A percentile compares a stretch with the other conserved stretches of the same genome.
Evolutionary conservation across 257 asterid genomes (phyloP).

Genomic region (Ilex asprella): DNA sequence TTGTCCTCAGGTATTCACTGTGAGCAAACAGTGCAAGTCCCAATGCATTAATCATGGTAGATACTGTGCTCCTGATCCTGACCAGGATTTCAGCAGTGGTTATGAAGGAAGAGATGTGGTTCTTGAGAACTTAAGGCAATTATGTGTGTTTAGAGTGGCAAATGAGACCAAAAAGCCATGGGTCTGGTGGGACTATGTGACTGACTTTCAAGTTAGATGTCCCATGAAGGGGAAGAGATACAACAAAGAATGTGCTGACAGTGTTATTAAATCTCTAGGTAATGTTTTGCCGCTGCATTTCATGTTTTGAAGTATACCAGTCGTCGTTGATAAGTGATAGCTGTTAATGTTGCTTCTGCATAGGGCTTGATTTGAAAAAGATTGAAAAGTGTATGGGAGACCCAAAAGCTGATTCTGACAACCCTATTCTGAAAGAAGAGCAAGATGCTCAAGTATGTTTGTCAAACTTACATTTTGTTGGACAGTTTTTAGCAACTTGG

Average conservation of each 20-base stretch:
- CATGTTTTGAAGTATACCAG: background rate
- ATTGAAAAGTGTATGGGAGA: constrained; percentile 80
- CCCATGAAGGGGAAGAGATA: constrained; percentile 98
- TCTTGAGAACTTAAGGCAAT: constrained; percentile 81
- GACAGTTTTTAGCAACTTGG: background rate
- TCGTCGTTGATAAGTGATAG: background rate
- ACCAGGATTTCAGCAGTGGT: constrained; percentile 83
- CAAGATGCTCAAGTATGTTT: constrained; percentile 67
- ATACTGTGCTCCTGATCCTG: constrained; percentile 98
- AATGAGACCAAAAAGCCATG: constrained; percentile 81
- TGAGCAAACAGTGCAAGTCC: constrained; percentile 92
- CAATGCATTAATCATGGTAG: constrained; percentile 93
- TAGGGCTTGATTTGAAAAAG: constrained; percentile 61
- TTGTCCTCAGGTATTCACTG: constrained; percentile 88
- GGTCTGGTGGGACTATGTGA: constrained; percentile 98
- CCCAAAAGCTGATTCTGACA: constrained; percentile 55
- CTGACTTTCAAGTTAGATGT: constrained; percentile 92
- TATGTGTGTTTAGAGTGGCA: constrained; percentile 77
- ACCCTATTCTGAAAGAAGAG: constrained; percentile 64
- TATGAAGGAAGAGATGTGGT: constrained; percentile 91
- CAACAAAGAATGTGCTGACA: constrained; percentile 76
- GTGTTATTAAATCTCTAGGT: constrained; percentile 63
- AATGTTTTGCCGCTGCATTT: constrained; percentile 6
- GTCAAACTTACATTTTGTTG: background rate
- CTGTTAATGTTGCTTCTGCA: constrained; percentile 2